Base-by-base conservation (phyloP, 179 eudicot genomes). In the Actinidia chinensis region DNA sequence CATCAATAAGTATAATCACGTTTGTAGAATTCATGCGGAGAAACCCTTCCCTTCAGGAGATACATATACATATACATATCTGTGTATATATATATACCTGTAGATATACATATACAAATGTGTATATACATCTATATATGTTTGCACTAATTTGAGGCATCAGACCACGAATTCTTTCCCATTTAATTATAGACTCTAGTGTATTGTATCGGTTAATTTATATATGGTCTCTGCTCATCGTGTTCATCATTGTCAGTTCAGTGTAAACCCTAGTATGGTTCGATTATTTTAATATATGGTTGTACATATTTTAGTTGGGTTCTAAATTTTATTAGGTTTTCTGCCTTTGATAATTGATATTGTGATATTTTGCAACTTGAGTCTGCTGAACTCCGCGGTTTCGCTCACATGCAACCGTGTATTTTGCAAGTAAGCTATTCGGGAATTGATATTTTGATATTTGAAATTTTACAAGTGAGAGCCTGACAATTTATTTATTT, bases 351-450 rank as follows among this genome's bases (percentile, higher is more conserved):
- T 7, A 33, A 6, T 75, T 43, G 43, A 14, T 12, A 22, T 46
- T 61, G 28, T 22, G 65, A 3, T 59, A 0, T 55, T 67, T 67
- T 68, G 83, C 89, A 92, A 96, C 79, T 90, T 94, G 87, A 89
- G 97, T 83, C 87, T 94, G 65, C 80, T 92, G 82, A 83, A 83
- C 73, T 84, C 88, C 8, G 87, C 96, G 1, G 88, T 86, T 54
- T 94, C 98, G 4, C 96, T 92, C 52, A 84, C 89, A 11, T 94
- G 97, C 85, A 94, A 94, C 70, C 98, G 92, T 85, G 91, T 92
- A 40, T 94, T 94, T 87, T 92, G 98, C 98, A 87, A 86, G 98
- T 92, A 87, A 81, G 89, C 4, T 48, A 43, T 68, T 76, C 15
- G 2, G 18, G 25, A 1, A 42, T 15, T 5, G 8, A 0, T 43